These are phyloP conservation scores for Trametopsis cervina DNA, from an alignment of 768 basidiomycete genomes.

Conservation along the genomic window DNA sequence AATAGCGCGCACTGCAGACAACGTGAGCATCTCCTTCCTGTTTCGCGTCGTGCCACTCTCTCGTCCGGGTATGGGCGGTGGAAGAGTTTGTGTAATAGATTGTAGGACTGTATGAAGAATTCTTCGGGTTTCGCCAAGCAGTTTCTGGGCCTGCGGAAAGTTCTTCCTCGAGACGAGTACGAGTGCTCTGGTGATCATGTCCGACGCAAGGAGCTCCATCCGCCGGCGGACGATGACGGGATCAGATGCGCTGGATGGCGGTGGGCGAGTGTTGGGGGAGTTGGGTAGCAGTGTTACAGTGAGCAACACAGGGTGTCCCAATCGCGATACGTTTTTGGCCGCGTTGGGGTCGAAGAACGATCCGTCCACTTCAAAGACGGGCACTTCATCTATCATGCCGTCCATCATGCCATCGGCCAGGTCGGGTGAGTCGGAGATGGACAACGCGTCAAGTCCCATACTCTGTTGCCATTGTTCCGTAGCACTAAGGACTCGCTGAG, in stretches of 20 bases:
- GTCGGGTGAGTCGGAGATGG: slow-evolving; percentile 65
- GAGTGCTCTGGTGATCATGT: slow-evolving; percentile 94
- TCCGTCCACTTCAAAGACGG: slow-evolving; percentile 93
- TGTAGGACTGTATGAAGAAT: slow-evolving; percentile 90
- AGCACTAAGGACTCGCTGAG: slow-evolving; percentile 48
- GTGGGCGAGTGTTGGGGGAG: slow-evolving; percentile 26
- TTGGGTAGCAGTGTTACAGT: slow-evolving; percentile 84
- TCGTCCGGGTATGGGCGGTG: slow-evolving; percentile 41
- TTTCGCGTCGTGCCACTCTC: slow-evolving; percentile 49
- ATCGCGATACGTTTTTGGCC: slow-evolving; percentile 74
- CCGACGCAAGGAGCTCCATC: slow-evolving; percentile 94
- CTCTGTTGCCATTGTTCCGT: slow-evolving; percentile 87
- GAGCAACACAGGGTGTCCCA: slow-evolving; percentile 90
- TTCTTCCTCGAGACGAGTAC: slow-evolving; percentile 91
- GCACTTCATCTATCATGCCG: slow-evolving; percentile 95
- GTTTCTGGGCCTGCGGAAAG: slow-evolving; percentile 83
- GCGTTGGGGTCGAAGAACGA: slow-evolving; percentile 91
- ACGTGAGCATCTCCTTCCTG: slow-evolving; percentile 69
- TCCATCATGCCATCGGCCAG: slow-evolving; percentile 93
- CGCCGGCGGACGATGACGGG: slow-evolving; percentile 86
- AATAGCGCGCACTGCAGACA: slow-evolving; percentile 72
- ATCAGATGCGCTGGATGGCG: slow-evolving; percentile 54
- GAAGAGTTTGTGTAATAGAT: slow-evolving; percentile 69
- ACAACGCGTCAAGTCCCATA: slow-evolving; percentile 71
- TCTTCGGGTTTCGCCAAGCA: slow-evolving; percentile 85